These are phyloP conservation scores for Euphorbia tirucalli DNA, from an alignment of 345 rosid species.

Conservation along the genomic window DNA sequence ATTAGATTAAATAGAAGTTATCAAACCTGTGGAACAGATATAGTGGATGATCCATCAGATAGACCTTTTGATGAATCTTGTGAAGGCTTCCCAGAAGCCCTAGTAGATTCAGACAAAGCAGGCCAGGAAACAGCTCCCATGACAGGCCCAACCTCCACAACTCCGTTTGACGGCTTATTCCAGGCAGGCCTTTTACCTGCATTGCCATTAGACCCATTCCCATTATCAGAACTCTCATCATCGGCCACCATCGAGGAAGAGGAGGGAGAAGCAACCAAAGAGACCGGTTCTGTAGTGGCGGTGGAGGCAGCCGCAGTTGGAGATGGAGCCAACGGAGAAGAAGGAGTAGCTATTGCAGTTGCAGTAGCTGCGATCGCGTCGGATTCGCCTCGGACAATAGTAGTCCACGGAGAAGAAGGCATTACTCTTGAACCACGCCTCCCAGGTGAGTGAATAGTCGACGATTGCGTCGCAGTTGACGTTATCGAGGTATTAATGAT, in stretches of 20 bases:
- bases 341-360: conserved; percentile 9
- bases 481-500: not conserved
- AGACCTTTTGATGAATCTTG: conserved; percentile 40
- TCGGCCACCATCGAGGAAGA: conserved; percentile 33
- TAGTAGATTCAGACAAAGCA: conserved; percentile 54
- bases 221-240: conserved; percentile 39
- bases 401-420: conserved; percentile 46
- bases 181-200: conserved; percentile 67
- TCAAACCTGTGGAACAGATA: conserved; percentile 39
- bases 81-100: conserved; percentile 40
- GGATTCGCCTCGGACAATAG: conserved; percentile 44
- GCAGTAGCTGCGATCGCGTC: conserved; percentile 14
- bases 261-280: conserved; percentile 10
- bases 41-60: conserved; percentile 45
- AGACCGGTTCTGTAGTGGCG: conserved; percentile 11
- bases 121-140: conserved; percentile 74
- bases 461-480: not conserved
- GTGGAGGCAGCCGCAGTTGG: not conserved
- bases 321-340: conserved; percentile 17
- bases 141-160: conserved; percentile 47
- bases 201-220: conserved; percentile 39
- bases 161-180: conserved; percentile 65
- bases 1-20: not conserved
- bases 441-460: not conserved
- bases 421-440: conserved; percentile 7